Evolutionary conservation across 257 asterid species (phyloP), one percentile per base, ranked within the genome.

Genomic region (Solanum chmielewskii): DNA sequence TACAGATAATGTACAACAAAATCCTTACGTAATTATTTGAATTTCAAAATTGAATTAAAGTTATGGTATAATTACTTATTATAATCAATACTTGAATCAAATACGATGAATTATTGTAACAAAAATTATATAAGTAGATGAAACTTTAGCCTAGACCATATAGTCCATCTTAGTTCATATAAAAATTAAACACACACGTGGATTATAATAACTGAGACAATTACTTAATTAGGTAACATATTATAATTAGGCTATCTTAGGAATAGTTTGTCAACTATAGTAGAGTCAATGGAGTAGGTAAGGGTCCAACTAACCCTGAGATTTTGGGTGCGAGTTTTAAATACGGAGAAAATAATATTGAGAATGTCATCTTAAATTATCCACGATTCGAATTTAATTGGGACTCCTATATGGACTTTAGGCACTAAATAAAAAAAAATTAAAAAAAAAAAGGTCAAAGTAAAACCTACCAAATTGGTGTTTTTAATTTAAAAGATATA

Each of bases 301-400:
- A 25, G 23, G 37, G 62, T 76, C 23, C 62, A 76, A 73, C 29
- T 6, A n/a, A 76, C 18, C 4, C 0, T 49, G 0, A 49, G 21
- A 8, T 15, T 1, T 49, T 7, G 1, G 1, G 1, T 52, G 16
- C 0, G 4, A 52, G 0, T 9, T 9, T 3, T 52, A 9, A 16
- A 52, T 52, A 52, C 18, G 7, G 23, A 52, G 23, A 16, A 52
- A 52, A 52, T 52, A 1, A 0, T 16, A 3, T 52, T 52, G 0
- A 3, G 9, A 52, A 9, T 8, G 21, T 6, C 60, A 49, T 3
- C 0, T 1, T 0, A 1, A 49, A 0, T 15, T 1, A 0, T 49
- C 1, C 0, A 9, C 23, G 1, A 52, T 52, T 0, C 3, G 0
- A 52, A 52, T 52, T 16, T 6, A 52, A 0, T 52, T 1, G 6